A percentile compares a stretch with the other conserved stretches of the same genome.
Conservation (phyloP, 2,329 filamentous ascomycete genomes). For the Xylaria sp. region DNA sequence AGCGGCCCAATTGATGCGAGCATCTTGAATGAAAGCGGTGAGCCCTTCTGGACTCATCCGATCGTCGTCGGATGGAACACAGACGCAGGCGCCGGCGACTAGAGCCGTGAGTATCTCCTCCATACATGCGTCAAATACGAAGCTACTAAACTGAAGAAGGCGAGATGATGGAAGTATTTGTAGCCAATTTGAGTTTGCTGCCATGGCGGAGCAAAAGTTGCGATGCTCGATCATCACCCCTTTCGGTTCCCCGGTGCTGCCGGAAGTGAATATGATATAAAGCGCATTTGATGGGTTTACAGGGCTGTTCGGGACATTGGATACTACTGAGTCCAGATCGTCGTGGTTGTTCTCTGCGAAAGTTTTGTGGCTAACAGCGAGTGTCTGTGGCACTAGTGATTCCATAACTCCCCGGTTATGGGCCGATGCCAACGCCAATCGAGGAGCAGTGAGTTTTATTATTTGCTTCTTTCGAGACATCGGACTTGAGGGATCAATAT, state of each 20-base stretch:
- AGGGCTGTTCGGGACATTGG: neutral
- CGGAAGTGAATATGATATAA: conserved; percentile 23
- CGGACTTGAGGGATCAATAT: conserved; percentile 16
- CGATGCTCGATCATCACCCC: conserved; percentile 22
- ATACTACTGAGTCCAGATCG: neutral
- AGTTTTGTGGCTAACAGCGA: neutral
- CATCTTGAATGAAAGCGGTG: conserved; percentile 16
- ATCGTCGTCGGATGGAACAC: conserved; percentile 24
- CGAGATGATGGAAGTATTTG: conserved; percentile 18
- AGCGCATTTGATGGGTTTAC: conserved; percentile 14
- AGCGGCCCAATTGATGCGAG: conserved; percentile 22
- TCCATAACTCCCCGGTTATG: neutral
- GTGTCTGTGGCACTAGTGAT: conserved; percentile 18
- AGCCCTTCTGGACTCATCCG: conserved; percentile 22
- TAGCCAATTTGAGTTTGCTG: conserved; percentile 15
- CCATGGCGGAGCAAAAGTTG: conserved; percentile 22
- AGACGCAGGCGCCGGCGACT: conserved; percentile 19
- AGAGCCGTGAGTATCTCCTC: conserved; percentile 24
- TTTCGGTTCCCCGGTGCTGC: conserved; percentile 25
- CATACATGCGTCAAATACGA: conserved; percentile 26
- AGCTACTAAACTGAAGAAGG: conserved; percentile 24
- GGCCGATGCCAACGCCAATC: conserved; percentile 8
- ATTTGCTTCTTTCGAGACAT: conserved; percentile 13
- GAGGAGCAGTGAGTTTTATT: conserved; percentile 7
- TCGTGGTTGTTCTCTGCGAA: neutral